Evolutionary conservation across 345 rosid genomes (phyloP).

Genomic region (Populus alba): DNA sequence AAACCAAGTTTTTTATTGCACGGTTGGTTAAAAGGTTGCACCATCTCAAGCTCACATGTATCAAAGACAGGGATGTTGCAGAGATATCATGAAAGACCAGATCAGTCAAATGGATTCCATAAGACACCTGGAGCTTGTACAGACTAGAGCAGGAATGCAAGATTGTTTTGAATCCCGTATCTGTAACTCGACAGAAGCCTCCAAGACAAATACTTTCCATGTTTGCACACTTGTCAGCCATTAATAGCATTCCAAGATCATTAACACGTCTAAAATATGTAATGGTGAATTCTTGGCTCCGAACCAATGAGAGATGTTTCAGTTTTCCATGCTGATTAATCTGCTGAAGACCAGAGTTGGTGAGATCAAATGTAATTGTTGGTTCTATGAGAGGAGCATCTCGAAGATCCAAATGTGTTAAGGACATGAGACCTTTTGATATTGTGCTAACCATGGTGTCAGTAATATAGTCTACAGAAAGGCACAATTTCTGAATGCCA

Average conservation of each 20-base stretch:
- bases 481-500: slow-evolving; percentile 61
- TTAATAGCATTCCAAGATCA: slow-evolving; percentile 86
- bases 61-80: slow-evolving; percentile 72
- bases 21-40: slow-evolving; percentile 74
- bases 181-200: slow-evolving; percentile 90
- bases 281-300: slow-evolving; percentile 70
- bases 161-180: slow-evolving; percentile 76
- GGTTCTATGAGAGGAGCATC: slow-evolving; percentile 81
- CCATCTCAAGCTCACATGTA: slow-evolving; percentile 83
- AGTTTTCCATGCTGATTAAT: slow-evolving; percentile 69
- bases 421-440: slow-evolving; percentile 55
- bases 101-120: slow-evolving; percentile 75
- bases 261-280: slow-evolving; percentile 76
- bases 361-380: slow-evolving; percentile 60
- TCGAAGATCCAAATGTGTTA: slow-evolving; percentile 82
- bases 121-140: slow-evolving; percentile 67
- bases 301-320: slow-evolving; percentile 75
- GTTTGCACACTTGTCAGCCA: slow-evolving; percentile 76
- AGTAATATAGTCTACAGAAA: slow-evolving; percentile 75
- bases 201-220: slow-evolving; percentile 87
- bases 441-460: slow-evolving; percentile 69
- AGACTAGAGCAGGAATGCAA: slow-evolving; percentile 80
- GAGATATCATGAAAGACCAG: slow-evolving; percentile 83
- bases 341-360: slow-evolving; percentile 80
- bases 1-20: slow-evolving; percentile 57